Conservation (phyloP, 768 basidiomycete genomes). For the Cyclocybe aegerita region DNA sequence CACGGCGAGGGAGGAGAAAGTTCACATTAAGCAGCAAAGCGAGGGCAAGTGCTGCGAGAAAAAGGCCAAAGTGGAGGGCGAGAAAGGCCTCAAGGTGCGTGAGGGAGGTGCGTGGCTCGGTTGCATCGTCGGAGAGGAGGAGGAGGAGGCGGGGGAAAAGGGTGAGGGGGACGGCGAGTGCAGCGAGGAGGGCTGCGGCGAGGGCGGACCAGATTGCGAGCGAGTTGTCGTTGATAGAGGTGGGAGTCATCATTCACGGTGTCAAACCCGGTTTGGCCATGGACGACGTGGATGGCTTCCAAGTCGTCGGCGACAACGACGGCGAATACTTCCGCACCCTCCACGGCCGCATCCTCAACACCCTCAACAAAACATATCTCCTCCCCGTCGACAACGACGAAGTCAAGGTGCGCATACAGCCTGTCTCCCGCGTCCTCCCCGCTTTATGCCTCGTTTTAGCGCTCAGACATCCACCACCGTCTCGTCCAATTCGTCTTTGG, state of each 20-base stretch:
- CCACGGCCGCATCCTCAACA: conserved; percentile 55
- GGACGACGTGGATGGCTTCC: conserved; percentile 20
- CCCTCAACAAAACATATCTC: conserved; percentile 55
- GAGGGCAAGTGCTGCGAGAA: conserved; percentile 53
- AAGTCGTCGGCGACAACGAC: conserved; percentile 40
- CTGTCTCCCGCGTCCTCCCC: neutral
- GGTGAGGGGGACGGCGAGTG: conserved; percentile 22
- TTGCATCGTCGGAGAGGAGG: conserved; percentile 56
- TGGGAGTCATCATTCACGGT: conserved; percentile 20
- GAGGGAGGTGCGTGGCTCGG: conserved; percentile 28
- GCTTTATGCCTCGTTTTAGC: conserved; percentile 35
- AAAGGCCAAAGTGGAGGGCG: conserved; percentile 62
- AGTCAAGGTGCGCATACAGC: conserved; percentile 43
- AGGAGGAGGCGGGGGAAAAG: conserved; percentile 66
- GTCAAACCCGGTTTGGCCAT: conserved; percentile 24
- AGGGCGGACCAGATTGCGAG: conserved; percentile 32
- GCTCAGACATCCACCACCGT: conserved; percentile 61
- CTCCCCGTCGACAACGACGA: conserved; percentile 70
- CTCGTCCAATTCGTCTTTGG: conserved; percentile 66
- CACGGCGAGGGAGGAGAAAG: neutral
- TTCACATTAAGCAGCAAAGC: conserved; percentile 60
- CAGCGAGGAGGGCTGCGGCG: conserved; percentile 24
- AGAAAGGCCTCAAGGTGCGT: conserved; percentile 73
- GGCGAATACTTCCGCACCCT: conserved; percentile 52
- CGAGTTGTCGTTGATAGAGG: conserved; percentile 14